phyloP scores from a whole-genome alignment of 2,329 filamentous ascomycete genomes.

The Pestalotiopsis sp. region DNA sequence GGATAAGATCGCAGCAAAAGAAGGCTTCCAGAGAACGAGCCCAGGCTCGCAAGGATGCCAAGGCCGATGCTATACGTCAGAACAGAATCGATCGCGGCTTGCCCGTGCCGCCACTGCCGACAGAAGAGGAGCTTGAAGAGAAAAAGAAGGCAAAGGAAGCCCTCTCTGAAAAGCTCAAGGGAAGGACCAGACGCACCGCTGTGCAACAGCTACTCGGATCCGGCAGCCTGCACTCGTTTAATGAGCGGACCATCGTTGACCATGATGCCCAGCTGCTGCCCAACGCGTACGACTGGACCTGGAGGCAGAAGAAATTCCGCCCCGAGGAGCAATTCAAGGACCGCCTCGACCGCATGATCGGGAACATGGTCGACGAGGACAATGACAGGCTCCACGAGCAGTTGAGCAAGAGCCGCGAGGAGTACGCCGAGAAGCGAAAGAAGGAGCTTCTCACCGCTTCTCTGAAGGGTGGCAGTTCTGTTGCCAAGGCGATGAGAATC shows the following conservation, averaged over 20 bases:
- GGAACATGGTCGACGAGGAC: neutral
- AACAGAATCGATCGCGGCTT: neutral
- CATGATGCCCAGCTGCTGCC: neutral
- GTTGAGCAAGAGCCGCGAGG: neutral
- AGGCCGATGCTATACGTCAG: neutral
- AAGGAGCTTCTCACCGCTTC: neutral
- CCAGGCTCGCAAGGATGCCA: neutral
- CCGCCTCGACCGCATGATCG: constrained; percentile 1
- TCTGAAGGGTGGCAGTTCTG: neutral
- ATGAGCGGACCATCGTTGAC: neutral
- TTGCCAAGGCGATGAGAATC: neutral
- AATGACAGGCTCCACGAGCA: neutral
- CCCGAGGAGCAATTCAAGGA: neutral
- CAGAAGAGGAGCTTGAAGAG: neutral
- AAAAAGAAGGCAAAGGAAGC: neutral
- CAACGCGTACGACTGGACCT: constrained; percentile 1
- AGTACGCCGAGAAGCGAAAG: neutral
- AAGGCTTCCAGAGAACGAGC: neutral
- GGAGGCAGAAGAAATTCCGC: constrained; percentile 3
- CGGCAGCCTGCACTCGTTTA: neutral
- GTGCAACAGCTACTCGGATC: constrained; percentile 1
- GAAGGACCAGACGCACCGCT: neutral
- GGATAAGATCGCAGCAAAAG: neutral
- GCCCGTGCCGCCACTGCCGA: neutral
- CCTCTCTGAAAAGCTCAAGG: constrained; percentile 4